Percentiles rank a stretch among this genome's conserved stretches.
phyloP scores from a whole-genome alignment of 441 rosid species.

The Oxalis stricta region DNA sequence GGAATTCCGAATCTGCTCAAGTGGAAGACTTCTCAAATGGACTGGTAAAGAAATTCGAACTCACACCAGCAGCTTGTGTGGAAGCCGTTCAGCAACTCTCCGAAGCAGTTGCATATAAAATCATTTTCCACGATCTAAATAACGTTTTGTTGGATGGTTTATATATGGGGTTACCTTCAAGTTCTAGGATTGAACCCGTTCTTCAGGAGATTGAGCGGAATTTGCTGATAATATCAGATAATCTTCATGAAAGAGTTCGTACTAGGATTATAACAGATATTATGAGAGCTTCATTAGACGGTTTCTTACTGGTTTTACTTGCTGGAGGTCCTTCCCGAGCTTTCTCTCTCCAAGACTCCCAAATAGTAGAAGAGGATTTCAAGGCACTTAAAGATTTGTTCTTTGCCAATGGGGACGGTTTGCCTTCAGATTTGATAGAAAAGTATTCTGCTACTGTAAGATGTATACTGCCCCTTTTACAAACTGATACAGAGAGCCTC shows the following conservation, averaged over 20 bases:
- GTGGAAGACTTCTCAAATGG: conserved; percentile 79
- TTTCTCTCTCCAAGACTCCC: conserved; percentile 64
- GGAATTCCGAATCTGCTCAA: conserved; percentile 86
- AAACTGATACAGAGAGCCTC: conserved; percentile 69
- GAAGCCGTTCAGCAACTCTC: conserved; percentile 86
- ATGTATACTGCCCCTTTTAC: conserved; percentile 65
- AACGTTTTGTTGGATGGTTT: conserved; percentile 80
- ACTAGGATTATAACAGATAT: conserved; percentile 63
- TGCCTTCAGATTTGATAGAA: conserved; percentile 65
- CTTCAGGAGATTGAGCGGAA: conserved; percentile 63
- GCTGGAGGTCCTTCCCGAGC: conserved; percentile 96
- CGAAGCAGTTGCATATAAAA: conserved; percentile 69
- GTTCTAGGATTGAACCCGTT: conserved; percentile 64
- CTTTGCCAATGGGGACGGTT: conserved; percentile 93
- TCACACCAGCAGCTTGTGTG: conserved; percentile 65
- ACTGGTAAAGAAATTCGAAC: conserved; percentile 69
- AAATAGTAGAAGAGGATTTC: conserved; percentile 76
- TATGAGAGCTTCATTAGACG: conserved; percentile 86
- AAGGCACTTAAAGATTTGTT: conserved; percentile 74
- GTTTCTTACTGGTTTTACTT: conserved; percentile 79
- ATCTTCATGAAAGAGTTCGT: conserved; percentile 67
- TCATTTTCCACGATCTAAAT: conserved; percentile 73
- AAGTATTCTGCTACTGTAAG: conserved; percentile 53
- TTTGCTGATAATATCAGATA: conserved; percentile 49
- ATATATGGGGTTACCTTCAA: conserved; percentile 62